Conservation (phyloP, 306 rosid genomes). For the Citrullus colocynthis region DNA sequence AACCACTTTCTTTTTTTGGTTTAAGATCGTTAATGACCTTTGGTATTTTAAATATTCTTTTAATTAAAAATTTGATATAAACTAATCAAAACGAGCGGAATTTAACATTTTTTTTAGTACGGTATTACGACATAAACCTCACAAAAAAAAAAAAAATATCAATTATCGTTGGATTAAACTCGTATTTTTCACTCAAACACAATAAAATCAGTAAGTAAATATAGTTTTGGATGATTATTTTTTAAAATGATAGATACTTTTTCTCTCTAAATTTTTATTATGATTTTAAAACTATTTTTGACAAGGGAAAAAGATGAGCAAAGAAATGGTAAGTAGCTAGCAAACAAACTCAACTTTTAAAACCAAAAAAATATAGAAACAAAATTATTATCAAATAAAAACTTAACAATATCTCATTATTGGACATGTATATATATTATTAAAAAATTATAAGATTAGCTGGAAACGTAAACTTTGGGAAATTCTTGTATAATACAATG, state of each 20-base stretch:
- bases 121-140: no score
- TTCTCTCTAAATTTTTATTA: neutral
- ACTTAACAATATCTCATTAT: no score
- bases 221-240: no score
- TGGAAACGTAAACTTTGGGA: neutral
- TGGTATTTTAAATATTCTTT: neutral
- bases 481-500: neutral
- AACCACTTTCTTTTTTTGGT: neutral
- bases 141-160: no score
- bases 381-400: neutral
- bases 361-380: neutral
- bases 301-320: neutral
- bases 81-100: neutral
- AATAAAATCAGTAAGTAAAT: neutral
- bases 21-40: neutral
- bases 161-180: no score
- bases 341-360: neutral
- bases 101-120: neutral
- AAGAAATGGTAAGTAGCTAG: neutral
- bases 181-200: neutral
- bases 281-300: neutral
- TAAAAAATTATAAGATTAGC: neutral
- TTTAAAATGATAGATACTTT: no score
- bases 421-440: no score
- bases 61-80: neutral